Conservation (phyloP, 169 alveolate genomes). For the Prorocentrum cordatum region DNA sequence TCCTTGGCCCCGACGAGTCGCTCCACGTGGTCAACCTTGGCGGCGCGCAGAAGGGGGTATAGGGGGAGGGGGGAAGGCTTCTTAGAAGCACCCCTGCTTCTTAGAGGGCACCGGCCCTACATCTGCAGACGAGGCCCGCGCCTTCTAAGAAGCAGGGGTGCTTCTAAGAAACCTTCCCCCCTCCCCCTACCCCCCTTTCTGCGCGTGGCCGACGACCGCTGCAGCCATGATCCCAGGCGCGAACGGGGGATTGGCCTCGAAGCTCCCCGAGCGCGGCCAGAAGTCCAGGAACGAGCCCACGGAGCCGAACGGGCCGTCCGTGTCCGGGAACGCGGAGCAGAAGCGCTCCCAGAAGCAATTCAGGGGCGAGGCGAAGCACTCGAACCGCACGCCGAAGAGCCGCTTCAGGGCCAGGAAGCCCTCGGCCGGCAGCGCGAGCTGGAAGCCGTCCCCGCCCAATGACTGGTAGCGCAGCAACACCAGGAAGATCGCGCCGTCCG, state of each 20-base stretch:
- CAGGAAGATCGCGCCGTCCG: too few species aligned
- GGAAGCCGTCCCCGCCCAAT: not conserved
- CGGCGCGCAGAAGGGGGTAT: not conserved
- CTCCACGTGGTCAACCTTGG: not conserved
- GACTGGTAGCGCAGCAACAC: too few species aligned
- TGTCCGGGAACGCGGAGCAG: slow-evolving; percentile 26
- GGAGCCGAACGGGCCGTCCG: slow-evolving; percentile 8
- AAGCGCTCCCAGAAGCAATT: not conserved
- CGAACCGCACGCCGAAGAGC: not conserved
- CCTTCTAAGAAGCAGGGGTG: not conserved
- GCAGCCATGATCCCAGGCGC: not conserved
- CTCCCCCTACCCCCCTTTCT: too few species aligned
- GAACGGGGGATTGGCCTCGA: slow-evolving; percentile 10
- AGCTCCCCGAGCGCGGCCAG: not conserved
- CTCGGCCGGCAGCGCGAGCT: not conserved
- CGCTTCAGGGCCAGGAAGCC: not conserved
- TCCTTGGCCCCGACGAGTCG: not conserved
- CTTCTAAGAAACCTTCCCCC: not conserved
- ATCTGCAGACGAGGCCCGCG: too few species aligned
- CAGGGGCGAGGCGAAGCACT: slow-evolving; percentile 25
- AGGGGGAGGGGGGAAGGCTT: too few species aligned
- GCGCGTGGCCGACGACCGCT: not conserved
- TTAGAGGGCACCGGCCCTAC: too few species aligned
- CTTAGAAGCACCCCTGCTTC: too few species aligned
- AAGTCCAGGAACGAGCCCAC: not conserved